Conservation (phyloP, 2,329 filamentous ascomycete genomes). For the Alternaria alternata region DNA sequence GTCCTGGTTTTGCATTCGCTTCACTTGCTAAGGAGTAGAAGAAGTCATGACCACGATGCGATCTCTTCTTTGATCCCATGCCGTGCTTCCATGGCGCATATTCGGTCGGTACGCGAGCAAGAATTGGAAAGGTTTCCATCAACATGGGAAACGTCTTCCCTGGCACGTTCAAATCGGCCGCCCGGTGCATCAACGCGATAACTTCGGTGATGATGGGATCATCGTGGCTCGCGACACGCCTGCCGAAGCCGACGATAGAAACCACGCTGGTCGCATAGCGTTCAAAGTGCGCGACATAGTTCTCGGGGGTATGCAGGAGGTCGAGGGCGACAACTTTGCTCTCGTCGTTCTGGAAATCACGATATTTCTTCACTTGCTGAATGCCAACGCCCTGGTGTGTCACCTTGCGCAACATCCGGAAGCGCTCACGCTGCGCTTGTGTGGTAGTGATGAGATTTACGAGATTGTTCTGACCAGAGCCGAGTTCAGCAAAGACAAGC, state of each 20-base stretch:
- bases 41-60: slow-evolving; percentile 45
- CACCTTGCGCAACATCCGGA: slow-evolving; percentile 44
- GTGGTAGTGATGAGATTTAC: slow-evolving; percentile 48
- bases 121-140: slow-evolving; percentile 64
- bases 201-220: slow-evolving; percentile 68
- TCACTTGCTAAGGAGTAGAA: slow-evolving; percentile 46
- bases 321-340: slow-evolving; percentile 62
- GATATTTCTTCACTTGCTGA: slow-evolving; percentile 64
- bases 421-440: slow-evolving; percentile 40
- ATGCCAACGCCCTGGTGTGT: slow-evolving; percentile 49
- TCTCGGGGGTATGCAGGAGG: slow-evolving; percentile 54
- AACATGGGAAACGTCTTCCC: slow-evolving; percentile 67
- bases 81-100: slow-evolving; percentile 49
- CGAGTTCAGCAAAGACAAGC: slow-evolving; percentile 56
- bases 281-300: slow-evolving; percentile 64
- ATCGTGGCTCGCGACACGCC: slow-evolving; percentile 59
- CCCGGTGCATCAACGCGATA: slow-evolving; percentile 66
- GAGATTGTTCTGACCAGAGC: slow-evolving; percentile 46
- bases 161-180: slow-evolving; percentile 60
- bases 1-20: slow-evolving; percentile 39
- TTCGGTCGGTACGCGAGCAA: slow-evolving; percentile 64
- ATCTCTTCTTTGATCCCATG: slow-evolving; percentile 34
- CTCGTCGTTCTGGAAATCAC: slow-evolving; percentile 67
- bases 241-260: slow-evolving; percentile 65
- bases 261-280: slow-evolving; percentile 63